Base-by-base conservation (phyloP, 352 stramenopile genomes). In the Plasmopara muralis region DNA sequence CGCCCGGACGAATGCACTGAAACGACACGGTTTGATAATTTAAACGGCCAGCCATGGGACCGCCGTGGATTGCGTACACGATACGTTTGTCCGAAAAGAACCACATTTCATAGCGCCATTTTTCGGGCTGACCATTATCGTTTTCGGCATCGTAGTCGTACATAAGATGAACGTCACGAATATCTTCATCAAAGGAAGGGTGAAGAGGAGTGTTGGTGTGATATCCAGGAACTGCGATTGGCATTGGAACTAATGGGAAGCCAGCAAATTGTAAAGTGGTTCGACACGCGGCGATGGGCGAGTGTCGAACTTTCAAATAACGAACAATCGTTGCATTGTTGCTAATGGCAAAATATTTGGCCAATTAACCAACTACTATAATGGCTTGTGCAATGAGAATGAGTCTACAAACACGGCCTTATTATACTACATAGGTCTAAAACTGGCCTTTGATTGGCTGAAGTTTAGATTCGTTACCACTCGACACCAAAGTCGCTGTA, bases 21-120 rank as follows among this genome's bases (percentile, higher is more conserved):
- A 73, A 79, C 28, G 69, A 59, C 30, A 77, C 70, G 29, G 70
- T 80, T 64, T 80, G 70, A 59, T 80, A 80, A 68, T 80, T 80
- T 25, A 74, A 57, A 52, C 70, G 70, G 25, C 70, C 70, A 13
- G 70, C 67, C 70, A 81, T 81, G 25, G 70, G 70, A 9, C 70
- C 70, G 7, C 70, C 70, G 56, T 81, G 70, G 64, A 81, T 81
- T 50, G 67, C 64, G 64, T 81, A 81, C 43, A 81, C 67, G 41
- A 81, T 72, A 50, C 70, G 70, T 51, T 73, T 62, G 43, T 77
- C 53, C 54, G 70, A 77, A 59, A 74, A 75, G 59, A 81, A 81
- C 64, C 68, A 81, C 67, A 81, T 70, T 60, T 81, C 70, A 57
- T 81, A 81, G 56, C 70, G 70, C 70, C 70, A 81, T 65, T 77